Evolutionary conservation across 768 basidiomycete genomes (phyloP).

Genomic region (Russula olivacea): DNA sequence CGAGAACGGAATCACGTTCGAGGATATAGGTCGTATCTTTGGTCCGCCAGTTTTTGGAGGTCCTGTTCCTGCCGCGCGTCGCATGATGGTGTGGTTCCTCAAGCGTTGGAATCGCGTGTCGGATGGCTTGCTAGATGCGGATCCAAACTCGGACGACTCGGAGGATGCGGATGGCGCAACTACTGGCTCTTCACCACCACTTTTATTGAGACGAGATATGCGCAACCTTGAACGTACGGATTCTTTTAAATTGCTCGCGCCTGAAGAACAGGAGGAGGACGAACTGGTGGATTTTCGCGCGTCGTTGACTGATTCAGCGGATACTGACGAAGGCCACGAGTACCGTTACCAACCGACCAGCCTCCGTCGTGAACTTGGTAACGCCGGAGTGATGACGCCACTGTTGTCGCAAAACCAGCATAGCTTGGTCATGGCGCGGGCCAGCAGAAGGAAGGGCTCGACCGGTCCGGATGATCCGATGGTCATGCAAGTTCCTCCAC

Average conservation of each 20-base stretch:
- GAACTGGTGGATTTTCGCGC: conserved; percentile 1
- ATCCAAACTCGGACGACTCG: neutral
- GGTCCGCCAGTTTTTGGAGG: conserved; percentile 39
- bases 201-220: neutral
- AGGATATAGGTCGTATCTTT: conserved; percentile 44
- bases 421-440: too few species aligned
- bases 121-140: conserved; percentile 23
- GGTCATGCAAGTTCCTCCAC: neutral
- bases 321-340: conserved; percentile 1
- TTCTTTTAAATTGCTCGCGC: conserved; percentile 13
- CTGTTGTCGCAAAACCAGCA: neutral
- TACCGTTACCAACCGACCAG: neutral
- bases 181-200: neutral
- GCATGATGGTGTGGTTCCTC: conserved; percentile 24
- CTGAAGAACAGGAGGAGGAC: conserved; percentile 12
- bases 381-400: neutral
- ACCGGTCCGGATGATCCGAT: conserved; percentile 3
- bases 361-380: neutral
- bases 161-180: neutral
- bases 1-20: conserved; percentile 43
- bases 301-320: neutral
- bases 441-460: neutral
- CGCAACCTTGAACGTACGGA: conserved; percentile 7
- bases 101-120: conserved; percentile 23
- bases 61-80: conserved; percentile 16